phyloP scores from a whole-genome alignment of 495 filamentous ascomycete species.

The Xylaria curta region DNA sequence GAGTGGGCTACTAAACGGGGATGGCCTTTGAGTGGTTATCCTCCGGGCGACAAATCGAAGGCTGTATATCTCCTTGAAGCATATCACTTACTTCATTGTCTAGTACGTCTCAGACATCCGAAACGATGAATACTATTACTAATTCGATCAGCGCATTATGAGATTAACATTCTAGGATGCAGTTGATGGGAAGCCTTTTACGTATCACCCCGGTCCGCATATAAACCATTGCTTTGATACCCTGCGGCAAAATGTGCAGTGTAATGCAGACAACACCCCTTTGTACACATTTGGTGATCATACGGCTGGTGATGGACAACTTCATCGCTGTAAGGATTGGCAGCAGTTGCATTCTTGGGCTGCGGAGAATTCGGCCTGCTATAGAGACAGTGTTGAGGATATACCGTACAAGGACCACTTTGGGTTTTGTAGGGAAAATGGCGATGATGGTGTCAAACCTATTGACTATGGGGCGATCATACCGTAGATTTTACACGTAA shows the following conservation, averaged over 20 bases:
- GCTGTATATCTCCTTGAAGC: constrained; percentile 18
- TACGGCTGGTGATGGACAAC: constrained; percentile 19
- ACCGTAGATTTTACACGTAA: neutral
- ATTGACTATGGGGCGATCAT: constrained; percentile 13
- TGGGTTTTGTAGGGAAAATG: constrained; percentile 10
- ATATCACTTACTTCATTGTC: constrained; percentile 17
- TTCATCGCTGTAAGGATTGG: constrained; percentile 16
- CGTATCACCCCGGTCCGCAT: constrained; percentile 8
- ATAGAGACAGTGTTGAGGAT: constrained; percentile 17
- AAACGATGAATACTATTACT: neutral
- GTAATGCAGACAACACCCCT: constrained; percentile 18
- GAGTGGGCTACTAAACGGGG: constrained; percentile 2
- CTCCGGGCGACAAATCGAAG: constrained; percentile 4
- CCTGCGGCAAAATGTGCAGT: constrained; percentile 11
- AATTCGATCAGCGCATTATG: constrained; percentile 11
- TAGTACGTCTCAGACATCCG: constrained; percentile 10
- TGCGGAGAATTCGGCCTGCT: constrained; percentile 4
- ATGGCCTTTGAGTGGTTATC: constrained; percentile 7
- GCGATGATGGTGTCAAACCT: constrained; percentile 11
- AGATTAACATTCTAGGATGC: constrained; percentile 13
- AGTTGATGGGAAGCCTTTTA: constrained; percentile 12
- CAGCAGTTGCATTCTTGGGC: neutral
- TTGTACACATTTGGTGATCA: constrained; percentile 10
- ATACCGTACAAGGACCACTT: constrained; percentile 7
- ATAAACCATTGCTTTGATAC: constrained; percentile 18